Evolutionary conservation across 129 eudicot genomes (phyloP).

Genomic region (Flaveria sonorensis): DNA sequence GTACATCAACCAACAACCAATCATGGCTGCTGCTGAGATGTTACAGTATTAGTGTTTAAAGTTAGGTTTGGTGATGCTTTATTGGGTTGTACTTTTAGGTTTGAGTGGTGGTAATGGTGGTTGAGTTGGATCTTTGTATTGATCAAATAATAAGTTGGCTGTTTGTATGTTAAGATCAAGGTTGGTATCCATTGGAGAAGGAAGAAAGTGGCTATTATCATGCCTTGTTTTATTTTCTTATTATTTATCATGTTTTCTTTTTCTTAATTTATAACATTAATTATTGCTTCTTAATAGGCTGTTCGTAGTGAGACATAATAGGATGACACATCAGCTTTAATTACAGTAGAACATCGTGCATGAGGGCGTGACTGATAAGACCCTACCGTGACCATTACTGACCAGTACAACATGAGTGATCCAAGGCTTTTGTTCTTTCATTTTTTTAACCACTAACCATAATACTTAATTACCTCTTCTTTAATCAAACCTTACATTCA

Average conservation of each 20-base stretch:
- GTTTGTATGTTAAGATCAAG: conserved; percentile 26
- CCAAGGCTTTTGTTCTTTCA: too few species aligned
- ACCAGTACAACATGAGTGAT: too few species aligned
- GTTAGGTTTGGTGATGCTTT: conserved; percentile 17
- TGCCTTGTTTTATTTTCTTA: conserved; percentile 5
- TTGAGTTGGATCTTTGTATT: conserved; percentile 7
- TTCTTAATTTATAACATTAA: not conserved
- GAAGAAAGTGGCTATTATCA: not conserved
- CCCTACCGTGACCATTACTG: too few species aligned
- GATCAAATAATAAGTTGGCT: conserved; percentile 9
- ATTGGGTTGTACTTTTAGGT: conserved; percentile 38
- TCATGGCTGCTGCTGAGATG: conserved; percentile 72
- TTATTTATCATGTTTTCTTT: not conserved
- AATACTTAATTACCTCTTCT: too few species aligned
- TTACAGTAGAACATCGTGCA: too few species aligned
- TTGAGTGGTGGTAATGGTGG: conserved; percentile 29
- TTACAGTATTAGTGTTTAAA: conserved; percentile 41
- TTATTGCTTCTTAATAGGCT: too few species aligned
- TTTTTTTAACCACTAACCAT: too few species aligned
- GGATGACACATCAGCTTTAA: too few species aligned
- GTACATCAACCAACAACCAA: conserved; percentile 67
- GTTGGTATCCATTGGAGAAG: not conserved
- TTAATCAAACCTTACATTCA: too few species aligned
- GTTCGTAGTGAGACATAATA: too few species aligned
- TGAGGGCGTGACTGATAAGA: too few species aligned